Evolutionary conservation across 352 stramenopile genomes (phyloP).

Genomic region (Pythium insidiosum): DNA sequence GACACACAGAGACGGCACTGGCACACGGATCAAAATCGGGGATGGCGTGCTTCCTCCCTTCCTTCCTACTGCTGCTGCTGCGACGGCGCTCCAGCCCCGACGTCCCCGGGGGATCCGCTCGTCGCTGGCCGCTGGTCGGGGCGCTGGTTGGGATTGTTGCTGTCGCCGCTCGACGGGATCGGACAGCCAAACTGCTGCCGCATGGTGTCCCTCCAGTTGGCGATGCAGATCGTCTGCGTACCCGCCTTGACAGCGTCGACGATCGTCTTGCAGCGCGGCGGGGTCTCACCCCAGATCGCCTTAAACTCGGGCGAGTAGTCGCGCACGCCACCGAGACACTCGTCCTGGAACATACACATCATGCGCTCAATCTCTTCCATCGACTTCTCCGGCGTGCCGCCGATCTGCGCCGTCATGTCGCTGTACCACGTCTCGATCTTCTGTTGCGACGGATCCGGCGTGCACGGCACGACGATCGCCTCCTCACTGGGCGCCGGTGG

Average conservation of each 20-base stretch:
- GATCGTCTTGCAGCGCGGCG: conserved; percentile 5
- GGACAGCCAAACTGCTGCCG: conserved; percentile 2
- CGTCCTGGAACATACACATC: conserved; percentile 12
- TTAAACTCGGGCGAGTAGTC: conserved; percentile 14
- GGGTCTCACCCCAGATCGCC: conserved; percentile 4
- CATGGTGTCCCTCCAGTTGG: conserved; percentile 1
- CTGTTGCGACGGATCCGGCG: background rate
- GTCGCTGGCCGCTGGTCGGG: no score
- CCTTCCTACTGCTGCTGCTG: no score
- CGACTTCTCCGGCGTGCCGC: background rate
- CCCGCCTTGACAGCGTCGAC: conserved; percentile 7
- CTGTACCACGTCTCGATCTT: conserved; percentile 1
- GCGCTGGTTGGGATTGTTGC: no score
- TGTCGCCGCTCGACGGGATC: no score
- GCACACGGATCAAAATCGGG: no score
- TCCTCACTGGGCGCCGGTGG: background rate
- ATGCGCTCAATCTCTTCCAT: conserved; percentile 16
- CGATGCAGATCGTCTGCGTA: conserved; percentile 2
- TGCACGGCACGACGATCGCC: background rate
- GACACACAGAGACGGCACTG: no score
- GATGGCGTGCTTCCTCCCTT: no score
- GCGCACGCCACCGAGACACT: conserved; percentile 10
- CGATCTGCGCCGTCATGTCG: background rate
- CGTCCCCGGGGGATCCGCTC: no score
- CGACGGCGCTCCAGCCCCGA: no score